Evolutionary conservation across 352 stramenopile species (phyloP), one percentile per base, ranked within the genome.

Genomic region (Lagenidium giganteum): DNA sequence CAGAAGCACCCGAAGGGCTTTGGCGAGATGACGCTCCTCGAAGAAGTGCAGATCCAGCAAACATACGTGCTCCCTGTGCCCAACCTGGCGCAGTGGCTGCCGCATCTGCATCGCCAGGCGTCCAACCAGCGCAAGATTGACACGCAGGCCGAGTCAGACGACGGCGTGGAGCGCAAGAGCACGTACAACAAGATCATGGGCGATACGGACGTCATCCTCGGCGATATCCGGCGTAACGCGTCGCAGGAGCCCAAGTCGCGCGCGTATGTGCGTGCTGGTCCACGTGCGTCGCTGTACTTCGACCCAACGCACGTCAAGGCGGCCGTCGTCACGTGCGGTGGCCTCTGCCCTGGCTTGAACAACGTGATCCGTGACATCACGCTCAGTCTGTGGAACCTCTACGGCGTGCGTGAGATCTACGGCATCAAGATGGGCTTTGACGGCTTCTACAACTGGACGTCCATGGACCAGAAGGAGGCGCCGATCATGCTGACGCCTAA

Each of bases 331-430:
- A 97, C 90, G 12, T 97, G 87, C 58, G 89, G 92, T 31, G 94
- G 94, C 3, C 67, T 98, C 20, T 98, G 93, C 53, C 96, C 96
- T 14, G 96, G 96, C 5, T 71, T 99, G n/a, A 99, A 99, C 72
- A 98, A 98, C 64, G 93, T 99, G 21, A 93, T 99, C 49, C 84
- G 94, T 44, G 94, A 99, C 61, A 89, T 99, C 47, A 97, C 93
- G 9, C 80, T 97, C 9, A 90, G 87, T 8, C 63, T 99, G 13
- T 91, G 75, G 67, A 84, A 86, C 42, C 57, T 93, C 21, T 95
- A 95, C 62, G 82, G 77, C 33, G 78, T 89, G 46, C 73, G 66
- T n/a, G 70, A 86, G 3, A 79, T 92, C 50, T 92, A 84, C 51
- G 79, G 79, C 30, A 92, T 92, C 55, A 62, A 66, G 36, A 91